A percentile compares a stretch with the other conserved stretches of the same genome.
Conservation (phyloP, 495 filamentous ascomycete species). For the Poronia punctata region DNA sequence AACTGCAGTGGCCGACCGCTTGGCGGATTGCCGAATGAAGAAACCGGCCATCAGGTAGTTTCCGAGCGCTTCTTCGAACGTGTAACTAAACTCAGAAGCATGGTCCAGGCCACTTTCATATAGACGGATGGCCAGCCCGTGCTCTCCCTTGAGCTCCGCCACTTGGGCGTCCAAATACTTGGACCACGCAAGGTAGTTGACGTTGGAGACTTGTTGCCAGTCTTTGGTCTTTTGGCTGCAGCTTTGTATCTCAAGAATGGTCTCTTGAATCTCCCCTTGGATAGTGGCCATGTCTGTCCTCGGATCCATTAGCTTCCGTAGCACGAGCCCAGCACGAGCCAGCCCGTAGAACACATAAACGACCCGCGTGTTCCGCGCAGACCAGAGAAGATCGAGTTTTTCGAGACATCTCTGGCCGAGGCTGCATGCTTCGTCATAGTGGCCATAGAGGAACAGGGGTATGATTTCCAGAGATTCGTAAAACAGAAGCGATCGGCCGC, state of each 20-base stretch:
- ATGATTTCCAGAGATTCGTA: constrained; percentile 70
- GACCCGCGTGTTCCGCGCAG: constrained; percentile 57
- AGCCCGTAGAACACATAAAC: constrained; percentile 63
- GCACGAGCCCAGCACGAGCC: constrained; percentile 56
- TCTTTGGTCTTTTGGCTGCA: constrained; percentile 55
- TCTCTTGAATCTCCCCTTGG: constrained; percentile 48
- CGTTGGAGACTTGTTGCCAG: constrained; percentile 59
- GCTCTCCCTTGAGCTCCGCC: constrained; percentile 55
- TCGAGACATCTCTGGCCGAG: constrained; percentile 56
- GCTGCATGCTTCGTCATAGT: constrained; percentile 60
- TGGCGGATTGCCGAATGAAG: constrained; percentile 61
- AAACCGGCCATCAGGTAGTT: constrained; percentile 74
- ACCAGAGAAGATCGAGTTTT: constrained; percentile 60
- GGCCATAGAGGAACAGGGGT: constrained; percentile 67
- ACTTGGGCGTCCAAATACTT: constrained; percentile 67
- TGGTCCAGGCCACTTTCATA: constrained; percentile 80
- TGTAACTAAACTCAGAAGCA: constrained; percentile 66
- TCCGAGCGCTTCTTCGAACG: constrained; percentile 72
- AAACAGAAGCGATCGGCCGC: constrained; percentile 53
- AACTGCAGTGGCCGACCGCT: constrained; percentile 63
- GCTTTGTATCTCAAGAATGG: constrained; percentile 48
- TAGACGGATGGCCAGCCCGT: constrained; percentile 52
- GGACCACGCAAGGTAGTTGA: constrained; percentile 77
- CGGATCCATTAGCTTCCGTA: constrained; percentile 50
- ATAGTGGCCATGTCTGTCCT: constrained; percentile 42